Percentiles rank a stretch among this genome's conserved stretches.
Evolutionary conservation across 176 grass and related monocot species (phyloP).

Genomic region (Carex myosuroides): DNA sequence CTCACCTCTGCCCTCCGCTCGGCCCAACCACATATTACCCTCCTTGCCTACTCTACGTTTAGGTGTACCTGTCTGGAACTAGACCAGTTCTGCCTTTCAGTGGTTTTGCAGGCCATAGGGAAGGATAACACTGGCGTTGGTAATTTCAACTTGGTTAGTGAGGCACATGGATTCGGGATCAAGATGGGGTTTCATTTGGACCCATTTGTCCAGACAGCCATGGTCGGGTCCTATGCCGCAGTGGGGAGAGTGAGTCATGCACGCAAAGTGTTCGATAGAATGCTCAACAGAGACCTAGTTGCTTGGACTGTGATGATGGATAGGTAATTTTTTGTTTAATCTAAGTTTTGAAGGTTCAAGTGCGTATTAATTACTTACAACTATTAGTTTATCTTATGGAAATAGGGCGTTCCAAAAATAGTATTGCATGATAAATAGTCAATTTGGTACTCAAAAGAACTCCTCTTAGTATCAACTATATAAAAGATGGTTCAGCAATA

Average conservation of each 20-base stretch:
- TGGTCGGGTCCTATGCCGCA: constrained; percentile 34
- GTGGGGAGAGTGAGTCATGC: constrained; percentile 22
- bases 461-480: neutral
- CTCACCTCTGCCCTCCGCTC: constrained; percentile 26
- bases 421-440: neutral
- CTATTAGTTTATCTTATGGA: neutral
- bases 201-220: constrained; percentile 56
- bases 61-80: constrained; percentile 31
- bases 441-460: neutral
- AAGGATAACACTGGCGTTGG: constrained; percentile 3
- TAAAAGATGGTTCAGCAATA: neutral
- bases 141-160: neutral
- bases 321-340: constrained; percentile 24
- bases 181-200: constrained; percentile 43
- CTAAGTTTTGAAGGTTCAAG: neutral
- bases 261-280: constrained; percentile 54
- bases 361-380: neutral
- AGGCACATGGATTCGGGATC: constrained; percentile 35
- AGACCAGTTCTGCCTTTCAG: constrained; percentile 43
- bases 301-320: constrained; percentile 85
- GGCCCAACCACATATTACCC: neutral
- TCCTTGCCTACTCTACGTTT: constrained; percentile 43
- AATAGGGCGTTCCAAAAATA: neutral
- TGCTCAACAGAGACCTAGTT: constrained; percentile 48
- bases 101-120: constrained; percentile 37